Evolutionary conservation across 441 rosid genomes (phyloP).

Genomic region (Gossypium aridum): DNA sequence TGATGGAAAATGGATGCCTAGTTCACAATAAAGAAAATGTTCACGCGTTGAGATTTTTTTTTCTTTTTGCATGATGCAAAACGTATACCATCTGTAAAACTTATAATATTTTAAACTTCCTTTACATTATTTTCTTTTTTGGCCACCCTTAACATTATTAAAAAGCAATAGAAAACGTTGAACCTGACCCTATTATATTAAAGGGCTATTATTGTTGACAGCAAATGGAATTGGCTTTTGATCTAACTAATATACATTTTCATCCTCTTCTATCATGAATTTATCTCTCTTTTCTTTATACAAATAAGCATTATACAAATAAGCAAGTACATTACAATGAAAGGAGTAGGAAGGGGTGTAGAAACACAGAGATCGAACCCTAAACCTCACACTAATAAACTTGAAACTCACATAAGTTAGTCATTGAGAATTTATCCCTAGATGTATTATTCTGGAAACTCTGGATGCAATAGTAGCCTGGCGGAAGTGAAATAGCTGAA

Average conservation of each 20-base stretch:
- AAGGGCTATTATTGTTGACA: not conserved
- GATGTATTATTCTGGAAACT: not conserved
- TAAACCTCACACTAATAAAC: no score
- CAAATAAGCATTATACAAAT: no score
- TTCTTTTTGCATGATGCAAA: not conserved
- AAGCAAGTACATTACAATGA: no score
- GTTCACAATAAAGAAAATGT: conserved; percentile 6
- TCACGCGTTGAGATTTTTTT: not conserved
- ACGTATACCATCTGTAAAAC: not conserved
- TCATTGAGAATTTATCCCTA: not conserved
- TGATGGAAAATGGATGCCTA: conserved; percentile 99
- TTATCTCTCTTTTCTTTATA: not conserved
- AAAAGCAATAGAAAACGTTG: not conserved
- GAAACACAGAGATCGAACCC: no score
- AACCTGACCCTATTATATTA: not conserved
- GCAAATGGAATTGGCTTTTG: not conserved
- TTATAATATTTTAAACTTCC: not conserved
- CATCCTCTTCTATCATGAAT: not conserved
- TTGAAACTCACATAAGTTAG: no score
- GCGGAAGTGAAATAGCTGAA: not conserved
- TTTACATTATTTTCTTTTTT: no score
- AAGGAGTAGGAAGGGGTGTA: no score
- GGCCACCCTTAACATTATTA: not conserved
- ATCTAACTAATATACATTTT: not conserved
- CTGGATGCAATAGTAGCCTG: not conserved